A percentile compares a stretch with the other conserved stretches of the same genome.
Conservation (phyloP, 1,139 yeast species). For the Saccharomyces hybrid region DNA sequence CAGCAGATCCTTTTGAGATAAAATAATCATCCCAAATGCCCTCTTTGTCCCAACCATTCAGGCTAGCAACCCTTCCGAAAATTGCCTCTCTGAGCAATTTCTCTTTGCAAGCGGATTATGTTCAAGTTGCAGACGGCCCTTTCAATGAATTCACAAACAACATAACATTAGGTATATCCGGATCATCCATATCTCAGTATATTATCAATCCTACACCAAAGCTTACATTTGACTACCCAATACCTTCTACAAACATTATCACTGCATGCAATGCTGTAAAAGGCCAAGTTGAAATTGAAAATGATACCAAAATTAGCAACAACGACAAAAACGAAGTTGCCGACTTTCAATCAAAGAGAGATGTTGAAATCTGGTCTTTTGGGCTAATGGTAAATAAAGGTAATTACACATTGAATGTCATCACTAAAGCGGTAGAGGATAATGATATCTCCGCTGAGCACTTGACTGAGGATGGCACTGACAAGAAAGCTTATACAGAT, state of each 20-base stretch:
- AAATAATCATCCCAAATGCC: conserved; percentile 16
- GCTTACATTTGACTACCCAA: conserved; percentile 36
- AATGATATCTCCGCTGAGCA: neutral
- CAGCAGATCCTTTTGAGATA: neutral
- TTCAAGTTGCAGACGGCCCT: conserved; percentile 26
- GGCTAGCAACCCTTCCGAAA: conserved; percentile 29
- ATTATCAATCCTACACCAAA: conserved; percentile 75
- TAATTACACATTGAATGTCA: conserved; percentile 2
- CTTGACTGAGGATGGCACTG: neutral
- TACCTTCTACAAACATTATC: conserved; percentile 30
- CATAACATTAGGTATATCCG: conserved; percentile 59
- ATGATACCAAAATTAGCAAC: neutral
- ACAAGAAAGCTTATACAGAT: conserved; percentile 3
- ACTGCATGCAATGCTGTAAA: conserved; percentile 25
- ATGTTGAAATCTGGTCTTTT: conserved; percentile 5
- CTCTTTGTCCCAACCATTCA: conserved; percentile 30
- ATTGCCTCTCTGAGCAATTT: conserved; percentile 24
- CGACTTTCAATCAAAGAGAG: conserved; percentile 1
- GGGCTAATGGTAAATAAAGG: conserved; percentile 2
- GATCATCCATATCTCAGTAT: conserved; percentile 65
- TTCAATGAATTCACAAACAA: conserved; percentile 27
- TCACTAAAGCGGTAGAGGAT: neutral
- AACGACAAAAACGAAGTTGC: conserved; percentile 2
- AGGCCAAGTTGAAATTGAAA: neutral
- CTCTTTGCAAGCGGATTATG: conserved; percentile 17